Evolutionary conservation across 257 asterid genomes (phyloP).

Genomic region (Przewalskia tangutica): DNA sequence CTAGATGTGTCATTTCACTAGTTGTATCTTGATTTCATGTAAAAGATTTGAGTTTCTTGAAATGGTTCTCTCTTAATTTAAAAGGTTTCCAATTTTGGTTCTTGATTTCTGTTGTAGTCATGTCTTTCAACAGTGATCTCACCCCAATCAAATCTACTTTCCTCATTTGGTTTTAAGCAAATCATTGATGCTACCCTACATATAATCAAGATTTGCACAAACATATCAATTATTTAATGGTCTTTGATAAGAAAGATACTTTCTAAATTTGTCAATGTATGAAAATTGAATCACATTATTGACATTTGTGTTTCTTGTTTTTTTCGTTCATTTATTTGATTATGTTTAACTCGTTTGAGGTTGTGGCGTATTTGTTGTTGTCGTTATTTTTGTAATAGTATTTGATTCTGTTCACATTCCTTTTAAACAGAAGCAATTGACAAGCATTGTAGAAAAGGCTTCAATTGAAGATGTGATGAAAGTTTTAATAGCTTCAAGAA

Average conservation of each 20-base stretch:
- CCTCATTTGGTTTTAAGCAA: constrained; percentile 33
- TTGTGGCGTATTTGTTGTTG: too few species aligned
- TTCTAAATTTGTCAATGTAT: neutral
- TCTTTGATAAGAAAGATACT: neutral
- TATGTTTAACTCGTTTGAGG: too few species aligned
- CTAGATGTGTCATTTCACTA: neutral
- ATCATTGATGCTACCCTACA: constrained; percentile 23
- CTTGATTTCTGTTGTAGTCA: constrained; percentile 49
- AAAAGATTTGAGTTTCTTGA: constrained; percentile 16
- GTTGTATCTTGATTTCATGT: neutral
- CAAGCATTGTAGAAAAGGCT: constrained; percentile 76
- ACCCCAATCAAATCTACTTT: constrained; percentile 24
- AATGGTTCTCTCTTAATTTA: constrained; percentile 8
- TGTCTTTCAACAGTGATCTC: constrained; percentile 39
- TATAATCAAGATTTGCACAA: neutral
- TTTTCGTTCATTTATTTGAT: neutral
- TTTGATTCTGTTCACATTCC: neutral
- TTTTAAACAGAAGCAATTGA: constrained; percentile 59
- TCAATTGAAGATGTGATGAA: constrained; percentile 94
- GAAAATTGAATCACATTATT: neutral
- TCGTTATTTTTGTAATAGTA: too few species aligned
- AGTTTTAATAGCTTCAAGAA: constrained; percentile 73
- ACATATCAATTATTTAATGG: neutral
- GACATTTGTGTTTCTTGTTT: neutral
- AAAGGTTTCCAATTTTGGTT: constrained; percentile 29